Conservation (phyloP, 176 grass and related monocot species). For the Stipa capillata region DNA sequence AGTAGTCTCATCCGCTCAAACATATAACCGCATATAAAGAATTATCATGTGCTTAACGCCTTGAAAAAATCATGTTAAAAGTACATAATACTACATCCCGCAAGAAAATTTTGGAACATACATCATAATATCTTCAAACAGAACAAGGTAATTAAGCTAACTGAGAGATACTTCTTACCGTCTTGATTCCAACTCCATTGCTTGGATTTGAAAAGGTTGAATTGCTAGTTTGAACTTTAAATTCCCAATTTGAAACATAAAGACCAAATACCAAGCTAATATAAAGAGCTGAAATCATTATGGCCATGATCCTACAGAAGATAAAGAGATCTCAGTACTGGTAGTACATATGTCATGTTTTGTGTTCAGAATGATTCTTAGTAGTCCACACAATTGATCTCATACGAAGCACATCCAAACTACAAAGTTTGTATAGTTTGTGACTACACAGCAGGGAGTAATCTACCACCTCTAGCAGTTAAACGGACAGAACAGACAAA, state of each 20-base stretch:
- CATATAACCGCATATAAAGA: background rate
- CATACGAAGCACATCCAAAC: background rate
- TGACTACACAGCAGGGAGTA: background rate
- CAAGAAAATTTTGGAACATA: background rate
- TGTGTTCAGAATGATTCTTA: background rate
- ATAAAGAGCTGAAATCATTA: slow-evolving; percentile 59
- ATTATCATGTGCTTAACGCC: background rate
- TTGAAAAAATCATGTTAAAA: background rate
- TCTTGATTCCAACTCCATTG: slow-evolving; percentile 30
- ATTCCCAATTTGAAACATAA: slow-evolving; percentile 81
- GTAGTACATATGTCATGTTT: background rate
- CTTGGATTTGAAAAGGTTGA: slow-evolving; percentile 29
- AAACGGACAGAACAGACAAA: background rate
- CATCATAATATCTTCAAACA: background rate
- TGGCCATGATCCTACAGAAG: slow-evolving; percentile 58
- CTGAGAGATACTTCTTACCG: slow-evolving; percentile 25
- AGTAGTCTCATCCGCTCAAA: slow-evolving; percentile 13
- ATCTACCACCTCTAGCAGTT: background rate
- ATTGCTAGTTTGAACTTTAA: slow-evolving; percentile 59
- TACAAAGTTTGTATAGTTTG: background rate
- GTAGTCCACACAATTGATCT: background rate
- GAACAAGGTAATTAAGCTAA: background rate
- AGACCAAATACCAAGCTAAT: slow-evolving; percentile 64
- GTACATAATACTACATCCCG: background rate
- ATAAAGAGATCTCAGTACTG: slow-evolving; percentile 22